Evolutionary conservation across 495 filamentous ascomycete species (phyloP).

Genomic region (Letharia columbiana): DNA sequence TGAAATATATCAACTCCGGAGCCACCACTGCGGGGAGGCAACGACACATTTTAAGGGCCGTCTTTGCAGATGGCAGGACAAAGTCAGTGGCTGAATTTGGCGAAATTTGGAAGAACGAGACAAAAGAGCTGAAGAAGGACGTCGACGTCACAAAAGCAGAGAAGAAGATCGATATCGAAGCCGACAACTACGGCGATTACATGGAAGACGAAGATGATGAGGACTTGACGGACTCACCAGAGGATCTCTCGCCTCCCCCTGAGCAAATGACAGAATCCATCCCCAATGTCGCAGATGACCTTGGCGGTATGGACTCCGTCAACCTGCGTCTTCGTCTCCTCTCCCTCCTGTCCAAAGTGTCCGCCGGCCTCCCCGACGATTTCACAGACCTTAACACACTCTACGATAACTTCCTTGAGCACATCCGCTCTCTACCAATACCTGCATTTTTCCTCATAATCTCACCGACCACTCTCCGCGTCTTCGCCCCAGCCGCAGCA

Average conservation of each 20-base stretch:
- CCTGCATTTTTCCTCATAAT: slow-evolving; percentile 66
- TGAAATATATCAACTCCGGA: slow-evolving; percentile 41
- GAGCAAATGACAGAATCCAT: slow-evolving; percentile 7
- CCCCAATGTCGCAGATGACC: slow-evolving; percentile 27
- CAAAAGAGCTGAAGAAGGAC: slow-evolving; percentile 36
- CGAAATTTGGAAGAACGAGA: slow-evolving; percentile 54
- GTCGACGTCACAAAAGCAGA: slow-evolving; percentile 34
- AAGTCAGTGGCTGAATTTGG: slow-evolving; percentile 45
- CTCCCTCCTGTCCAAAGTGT: slow-evolving; percentile 44
- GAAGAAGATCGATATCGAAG: slow-evolving; percentile 48
- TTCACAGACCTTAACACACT: slow-evolving; percentile 49
- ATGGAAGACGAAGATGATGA: slow-evolving; percentile 37
- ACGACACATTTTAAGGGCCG: slow-evolving; percentile 50
- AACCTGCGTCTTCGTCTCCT: slow-evolving; percentile 57
- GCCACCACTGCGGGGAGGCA: slow-evolving; percentile 34
- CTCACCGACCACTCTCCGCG: slow-evolving; percentile 43
- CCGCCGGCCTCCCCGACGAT: slow-evolving; percentile 31
- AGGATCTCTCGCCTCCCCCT: slow-evolving; percentile 5
- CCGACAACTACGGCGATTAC: slow-evolving; percentile 52
- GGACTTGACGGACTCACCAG: slow-evolving; percentile 24
- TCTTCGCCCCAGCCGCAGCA: slow-evolving; percentile 39
- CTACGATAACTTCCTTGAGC: slow-evolving; percentile 58
- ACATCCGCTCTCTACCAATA: slow-evolving; percentile 57
- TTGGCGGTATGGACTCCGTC: slow-evolving; percentile 51
- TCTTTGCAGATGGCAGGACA: slow-evolving; percentile 53